Evolutionary conservation across 2,329 filamentous ascomycete genomes (phyloP).

Genomic region (Paecilomyces sp.): DNA sequence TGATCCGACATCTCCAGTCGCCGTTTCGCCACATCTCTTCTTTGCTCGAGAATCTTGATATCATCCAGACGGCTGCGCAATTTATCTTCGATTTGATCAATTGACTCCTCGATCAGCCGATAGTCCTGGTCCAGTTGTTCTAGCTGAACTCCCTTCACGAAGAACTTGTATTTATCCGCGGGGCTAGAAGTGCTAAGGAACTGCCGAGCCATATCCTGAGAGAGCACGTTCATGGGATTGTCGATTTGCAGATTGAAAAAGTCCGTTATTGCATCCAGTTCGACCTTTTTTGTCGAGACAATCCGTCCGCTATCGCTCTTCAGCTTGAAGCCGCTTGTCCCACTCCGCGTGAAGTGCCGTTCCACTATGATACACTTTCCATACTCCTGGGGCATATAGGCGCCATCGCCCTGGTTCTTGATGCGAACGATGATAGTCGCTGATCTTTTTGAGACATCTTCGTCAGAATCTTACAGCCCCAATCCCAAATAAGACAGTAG

Average conservation of each 20-base stretch:
- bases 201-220: slow-evolving; percentile 88
- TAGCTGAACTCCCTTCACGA: slow-evolving; percentile 87
- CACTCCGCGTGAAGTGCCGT: slow-evolving; percentile 70
- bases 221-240: slow-evolving; percentile 92
- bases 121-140: slow-evolving; percentile 92
- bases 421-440: slow-evolving; percentile 72
- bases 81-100: slow-evolving; percentile 65
- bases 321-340: slow-evolving; percentile 77
- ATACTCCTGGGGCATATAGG: slow-evolving; percentile 75
- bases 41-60: slow-evolving; percentile 52
- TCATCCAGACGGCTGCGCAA: slow-evolving; percentile 56
- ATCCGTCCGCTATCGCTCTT: slow-evolving; percentile 64
- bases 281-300: slow-evolving; percentile 74
- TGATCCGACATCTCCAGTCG: slow-evolving; percentile 60
- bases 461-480: slow-evolving; percentile 4
- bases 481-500: not conserved
- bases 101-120: slow-evolving; percentile 67
- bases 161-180: slow-evolving; percentile 89
- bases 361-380: slow-evolving; percentile 86
- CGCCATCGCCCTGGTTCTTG: slow-evolving; percentile 81
- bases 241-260: slow-evolving; percentile 92
- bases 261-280: slow-evolving; percentile 88
- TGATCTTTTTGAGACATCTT: slow-evolving; percentile 23
- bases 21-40: slow-evolving; percentile 54
- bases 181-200: slow-evolving; percentile 83